These are phyloP conservation scores for Cephalotrichum gorgonifer DNA, from an alignment of 2,329 filamentous ascomycete genomes.

Conservation along the genomic window DNA sequence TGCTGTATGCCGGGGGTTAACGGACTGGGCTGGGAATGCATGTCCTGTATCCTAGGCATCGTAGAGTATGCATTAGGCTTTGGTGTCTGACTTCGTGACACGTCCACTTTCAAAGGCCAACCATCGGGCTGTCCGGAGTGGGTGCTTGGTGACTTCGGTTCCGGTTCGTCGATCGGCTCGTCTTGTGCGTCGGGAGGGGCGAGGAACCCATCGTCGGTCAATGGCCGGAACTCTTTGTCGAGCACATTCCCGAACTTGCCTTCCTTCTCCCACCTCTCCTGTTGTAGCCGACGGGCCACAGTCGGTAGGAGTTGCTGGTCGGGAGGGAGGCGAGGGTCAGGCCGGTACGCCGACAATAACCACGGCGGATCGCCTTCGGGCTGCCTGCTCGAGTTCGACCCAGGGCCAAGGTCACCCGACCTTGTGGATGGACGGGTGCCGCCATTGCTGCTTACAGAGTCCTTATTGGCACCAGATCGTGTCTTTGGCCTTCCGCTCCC, in stretches of 20 bases:
- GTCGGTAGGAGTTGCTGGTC: slow-evolving; percentile 95
- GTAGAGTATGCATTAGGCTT: slow-evolving; percentile 50
- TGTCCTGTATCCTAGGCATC: slow-evolving; percentile 48
- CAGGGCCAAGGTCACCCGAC: slow-evolving; percentile 41
- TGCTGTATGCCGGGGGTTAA: slow-evolving; percentile 23
- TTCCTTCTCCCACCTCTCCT: slow-evolving; percentile 91
- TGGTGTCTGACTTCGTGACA: slow-evolving; percentile 20
- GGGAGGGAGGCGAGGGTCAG: slow-evolving; percentile 84
- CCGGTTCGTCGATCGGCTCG: slow-evolving; percentile 9
- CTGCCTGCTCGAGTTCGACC: slow-evolving; percentile 32
- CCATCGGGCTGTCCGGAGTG: slow-evolving; percentile 22
- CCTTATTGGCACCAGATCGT: slow-evolving; percentile 44
- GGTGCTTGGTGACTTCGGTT: slow-evolving; percentile 14
- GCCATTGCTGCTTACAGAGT: slow-evolving; percentile 30
- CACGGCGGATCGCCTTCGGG: slow-evolving; percentile 94
- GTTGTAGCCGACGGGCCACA: slow-evolving; percentile 79
- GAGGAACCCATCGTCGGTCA: slow-evolving; percentile 55
- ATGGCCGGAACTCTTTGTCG: slow-evolving; percentile 75
- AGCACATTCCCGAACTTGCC: slow-evolving; percentile 78
- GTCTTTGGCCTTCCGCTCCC: slow-evolving; percentile 48
- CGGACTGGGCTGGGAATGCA: slow-evolving; percentile 16
- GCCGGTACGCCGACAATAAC: slow-evolving; percentile 90
- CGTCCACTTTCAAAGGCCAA: slow-evolving; percentile 47
- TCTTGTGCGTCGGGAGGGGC: slow-evolving; percentile 28
- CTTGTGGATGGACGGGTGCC: slow-evolving; percentile 51